phyloP scores from a whole-genome alignment of 305 asterid genomes.

The Solanum hybrid region DNA sequence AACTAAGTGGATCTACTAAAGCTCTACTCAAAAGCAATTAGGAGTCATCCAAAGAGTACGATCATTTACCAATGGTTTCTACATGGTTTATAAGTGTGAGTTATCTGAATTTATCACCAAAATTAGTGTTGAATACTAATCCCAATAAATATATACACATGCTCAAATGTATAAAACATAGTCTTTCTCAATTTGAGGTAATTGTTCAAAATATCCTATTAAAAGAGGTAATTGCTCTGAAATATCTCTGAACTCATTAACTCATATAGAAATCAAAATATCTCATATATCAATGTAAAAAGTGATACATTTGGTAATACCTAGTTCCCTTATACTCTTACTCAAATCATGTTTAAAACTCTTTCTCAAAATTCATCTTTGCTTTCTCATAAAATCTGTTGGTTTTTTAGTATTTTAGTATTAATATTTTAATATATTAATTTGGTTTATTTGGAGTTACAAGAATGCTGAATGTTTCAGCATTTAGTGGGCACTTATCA shows the following conservation, averaged over 20 bases:
- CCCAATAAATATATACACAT: not conserved
- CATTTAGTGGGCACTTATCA: too few relatives aligned
- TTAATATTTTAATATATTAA: too few relatives aligned
- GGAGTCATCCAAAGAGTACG: not conserved
- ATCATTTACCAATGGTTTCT: not conserved
- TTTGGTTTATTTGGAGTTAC: too few relatives aligned
- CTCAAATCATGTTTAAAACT: not conserved
- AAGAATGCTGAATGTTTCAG: too few relatives aligned
- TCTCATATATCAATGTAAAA: not conserved
- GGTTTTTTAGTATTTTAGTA: too few relatives aligned
- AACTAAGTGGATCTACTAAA: not conserved
- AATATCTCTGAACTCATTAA: not conserved
- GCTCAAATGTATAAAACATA: not conserved
- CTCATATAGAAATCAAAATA: too few relatives aligned
- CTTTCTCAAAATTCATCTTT: not conserved
- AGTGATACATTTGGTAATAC: not conserved
- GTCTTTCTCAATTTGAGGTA: not conserved
- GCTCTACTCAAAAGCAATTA: not conserved
- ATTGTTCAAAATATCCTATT: not conserved
- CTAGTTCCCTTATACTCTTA: not conserved
- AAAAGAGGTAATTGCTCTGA: not conserved
- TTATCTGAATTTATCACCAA: not conserved
- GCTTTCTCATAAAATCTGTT: not conserved
- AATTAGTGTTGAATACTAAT: too few relatives aligned
- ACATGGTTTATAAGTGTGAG: not conserved